Evolutionary conservation across 495 filamentous ascomycete species (phyloP), one percentile per base, ranked within the genome.

Genomic region (Penicillium macrosclerotiorum): DNA sequence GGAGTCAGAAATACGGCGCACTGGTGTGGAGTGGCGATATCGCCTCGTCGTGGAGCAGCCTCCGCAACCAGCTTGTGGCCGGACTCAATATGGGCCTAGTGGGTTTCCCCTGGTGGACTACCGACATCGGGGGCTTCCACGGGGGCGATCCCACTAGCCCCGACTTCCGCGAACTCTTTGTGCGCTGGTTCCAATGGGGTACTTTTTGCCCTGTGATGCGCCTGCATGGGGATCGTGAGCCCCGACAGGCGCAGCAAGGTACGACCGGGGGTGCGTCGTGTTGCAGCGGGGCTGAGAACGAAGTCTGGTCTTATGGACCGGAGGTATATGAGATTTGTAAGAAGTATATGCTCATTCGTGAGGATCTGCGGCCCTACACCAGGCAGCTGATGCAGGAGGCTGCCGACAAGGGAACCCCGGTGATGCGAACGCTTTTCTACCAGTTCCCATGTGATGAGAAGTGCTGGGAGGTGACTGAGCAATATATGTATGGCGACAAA

Each of bases 181-280:
- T 73, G 5, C 65, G 79, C 3, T 83, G 79, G 79, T 83, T 81
- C 55, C 78, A 81, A 48, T 81, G 76, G 76, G 78, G 77, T 1
- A 56, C 77, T 1, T 82, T 80, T 55, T 81, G 76, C 46, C 77
- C 78, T 17, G 79, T 81, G 3, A 79, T 82, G 68, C 65, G 78
- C 8, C 59, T 81, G 14, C 79, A 83, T 48, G 78, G 78, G 11
- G 75, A 80, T 56, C 71, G 79, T n/a, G 72, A 78, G 47, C 78
- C 77, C 7, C 34, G 34, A 7, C 34, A 37, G 34, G 11, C 34
- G 12, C 34, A 37, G 14, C 34, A 37, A 22, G 34, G 34, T 20
- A 37, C 34, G 18, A 37, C 34, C 9, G 34, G 34, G 11, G 34
- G 34, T 37, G 34, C 34, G 23, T 22, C 34, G 4, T 37, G 34